Evolutionary conservation across 31 red algal species (phyloP).

Genomic region (Pterothamnion heteromorphum): DNA sequence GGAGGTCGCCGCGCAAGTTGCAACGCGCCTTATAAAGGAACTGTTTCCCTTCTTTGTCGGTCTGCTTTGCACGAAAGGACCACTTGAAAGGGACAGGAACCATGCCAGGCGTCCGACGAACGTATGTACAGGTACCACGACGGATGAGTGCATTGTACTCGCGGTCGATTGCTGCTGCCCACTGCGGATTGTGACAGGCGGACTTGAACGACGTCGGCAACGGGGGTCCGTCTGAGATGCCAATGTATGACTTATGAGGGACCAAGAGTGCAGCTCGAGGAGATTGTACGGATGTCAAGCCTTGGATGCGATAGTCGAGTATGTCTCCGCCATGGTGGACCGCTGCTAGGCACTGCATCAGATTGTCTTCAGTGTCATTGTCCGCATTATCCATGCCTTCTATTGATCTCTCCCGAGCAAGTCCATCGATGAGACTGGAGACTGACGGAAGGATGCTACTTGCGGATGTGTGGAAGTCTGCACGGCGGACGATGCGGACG

Average conservation of each 20-base stretch:
- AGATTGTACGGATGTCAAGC: conserved; percentile 11
- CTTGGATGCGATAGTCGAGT: neutral
- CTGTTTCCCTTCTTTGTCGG: neutral
- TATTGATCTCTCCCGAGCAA: neutral
- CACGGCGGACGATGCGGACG: neutral
- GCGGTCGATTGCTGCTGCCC: conserved; percentile 29
- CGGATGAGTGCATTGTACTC: neutral
- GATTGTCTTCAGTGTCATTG: neutral
- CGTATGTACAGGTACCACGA: conserved; percentile 21
- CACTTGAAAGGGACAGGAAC: conserved; percentile 24
- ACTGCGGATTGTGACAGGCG: conserved; percentile 34
- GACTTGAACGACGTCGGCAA: conserved; percentile 17
- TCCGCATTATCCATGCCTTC: neutral
- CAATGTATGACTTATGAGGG: neutral
- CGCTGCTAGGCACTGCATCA: neutral
- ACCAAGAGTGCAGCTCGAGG: neutral
- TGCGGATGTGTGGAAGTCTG: conserved; percentile 22
- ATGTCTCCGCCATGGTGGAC: neutral
- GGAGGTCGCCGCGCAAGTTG: neutral
- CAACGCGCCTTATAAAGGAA: neutral
- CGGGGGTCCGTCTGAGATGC: conserved; percentile 15
- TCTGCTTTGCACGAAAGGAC: neutral
- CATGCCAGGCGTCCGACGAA: neutral
- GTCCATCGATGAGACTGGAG: conserved; percentile 27
- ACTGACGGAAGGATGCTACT: neutral